Evolutionary conservation across 805 yeast genomes (phyloP).

Genomic region (Torulaspora maleeae): DNA sequence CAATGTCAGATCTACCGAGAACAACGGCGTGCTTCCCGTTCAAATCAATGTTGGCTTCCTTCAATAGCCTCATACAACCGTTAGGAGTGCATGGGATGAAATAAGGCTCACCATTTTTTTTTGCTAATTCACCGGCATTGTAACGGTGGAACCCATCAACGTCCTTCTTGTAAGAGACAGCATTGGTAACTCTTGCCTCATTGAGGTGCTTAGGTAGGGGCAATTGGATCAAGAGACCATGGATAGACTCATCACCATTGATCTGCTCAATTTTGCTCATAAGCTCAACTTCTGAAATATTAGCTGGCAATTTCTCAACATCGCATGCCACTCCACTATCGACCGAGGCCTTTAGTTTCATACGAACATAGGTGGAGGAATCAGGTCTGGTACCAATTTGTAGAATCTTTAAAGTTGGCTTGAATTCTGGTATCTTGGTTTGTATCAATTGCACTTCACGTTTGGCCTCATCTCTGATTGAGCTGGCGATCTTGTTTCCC

Average conservation of each 20-base stretch:
- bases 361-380: slow-evolving; percentile 73
- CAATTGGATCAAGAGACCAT: slow-evolving; percentile 71
- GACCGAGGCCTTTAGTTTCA: slow-evolving; percentile 73
- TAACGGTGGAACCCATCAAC: slow-evolving; percentile 80
- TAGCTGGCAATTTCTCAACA: slow-evolving; percentile 54
- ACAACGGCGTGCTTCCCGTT: slow-evolving; percentile 75
- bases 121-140: slow-evolving; percentile 73
- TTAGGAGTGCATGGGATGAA: slow-evolving; percentile 83
- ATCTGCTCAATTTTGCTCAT: slow-evolving; percentile 50
- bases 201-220: slow-evolving; percentile 71
- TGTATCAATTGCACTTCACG: slow-evolving; percentile 35
- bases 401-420: slow-evolving; percentile 62
- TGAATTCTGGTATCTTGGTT: slow-evolving; percentile 46
- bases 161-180: slow-evolving; percentile 64
- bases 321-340: slow-evolving; percentile 63
- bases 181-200: slow-evolving; percentile 61
- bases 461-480: slow-evolving; percentile 42
- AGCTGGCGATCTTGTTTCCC: slow-evolving; percentile 45
- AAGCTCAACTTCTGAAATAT: slow-evolving; percentile 52
- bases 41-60: slow-evolving; percentile 51
- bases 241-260: slow-evolving; percentile 56
- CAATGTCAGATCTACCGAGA: slow-evolving; percentile 80
- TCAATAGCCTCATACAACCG: slow-evolving; percentile 65
- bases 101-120: slow-evolving; percentile 64
- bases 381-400: slow-evolving; percentile 78